phyloP scores from a whole-genome alignment of 352 stramenopile genomes.

The Globisporangium alternatum region DNA sequence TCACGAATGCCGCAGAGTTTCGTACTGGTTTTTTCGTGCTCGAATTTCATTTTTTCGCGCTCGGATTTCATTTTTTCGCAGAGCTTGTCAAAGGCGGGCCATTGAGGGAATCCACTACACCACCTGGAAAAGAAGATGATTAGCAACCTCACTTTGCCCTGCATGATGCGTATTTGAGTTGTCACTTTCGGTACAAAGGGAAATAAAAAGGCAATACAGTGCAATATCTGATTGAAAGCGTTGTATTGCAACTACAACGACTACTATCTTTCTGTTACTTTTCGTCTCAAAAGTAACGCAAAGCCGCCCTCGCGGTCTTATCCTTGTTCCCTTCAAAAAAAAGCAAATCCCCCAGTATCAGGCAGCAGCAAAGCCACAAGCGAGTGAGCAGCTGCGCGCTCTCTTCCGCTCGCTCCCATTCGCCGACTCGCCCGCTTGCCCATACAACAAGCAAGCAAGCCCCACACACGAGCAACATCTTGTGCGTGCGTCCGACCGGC shows the following conservation, averaged over 20 bases:
- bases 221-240: not conserved
- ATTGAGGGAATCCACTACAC: not conserved
- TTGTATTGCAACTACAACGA: not conserved
- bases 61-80: not conserved
- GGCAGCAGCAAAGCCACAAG: not conserved
- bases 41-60: too few species aligned
- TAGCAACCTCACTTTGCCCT: not conserved
- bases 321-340: conserved; percentile 4
- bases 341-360: conserved; percentile 6
- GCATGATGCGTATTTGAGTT: not conserved
- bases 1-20: too few species aligned
- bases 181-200: not conserved
- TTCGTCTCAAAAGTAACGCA: not conserved
- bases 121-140: not conserved
- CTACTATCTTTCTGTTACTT: not conserved
- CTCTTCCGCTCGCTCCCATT: conserved; percentile 8
- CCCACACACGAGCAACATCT: not conserved
- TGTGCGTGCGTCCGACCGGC: not conserved
- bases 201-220: too few species aligned
- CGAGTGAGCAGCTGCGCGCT: conserved; percentile 9
- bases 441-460: conserved; percentile 2
- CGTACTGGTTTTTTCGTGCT: not conserved
- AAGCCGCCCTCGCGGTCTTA: not conserved
- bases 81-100: not conserved
- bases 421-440: conserved; percentile 8